Evolutionary conservation across 106 monocot species (phyloP).

Genomic region (Ottelia alismoides): DNA sequence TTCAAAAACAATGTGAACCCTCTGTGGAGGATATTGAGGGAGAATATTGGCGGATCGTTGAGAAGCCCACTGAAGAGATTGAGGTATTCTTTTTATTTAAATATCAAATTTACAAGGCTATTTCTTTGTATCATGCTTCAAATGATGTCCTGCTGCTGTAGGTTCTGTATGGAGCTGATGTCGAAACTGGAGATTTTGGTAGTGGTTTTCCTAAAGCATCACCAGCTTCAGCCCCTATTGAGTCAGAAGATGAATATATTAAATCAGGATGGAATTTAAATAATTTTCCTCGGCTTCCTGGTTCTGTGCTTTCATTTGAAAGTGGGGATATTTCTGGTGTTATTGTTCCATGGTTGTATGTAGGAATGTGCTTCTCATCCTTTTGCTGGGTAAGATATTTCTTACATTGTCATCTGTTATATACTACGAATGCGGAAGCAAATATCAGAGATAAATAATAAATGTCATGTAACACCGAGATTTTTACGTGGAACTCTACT

Average conservation of each 20-base stretch:
- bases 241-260: conserved; percentile 25
- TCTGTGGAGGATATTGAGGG: conserved; percentile 55
- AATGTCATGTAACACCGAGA: too few relatives aligned
- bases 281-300: conserved; percentile 69
- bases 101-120: neutral
- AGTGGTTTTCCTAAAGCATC: conserved; percentile 57
- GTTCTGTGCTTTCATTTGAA: conserved; percentile 56
- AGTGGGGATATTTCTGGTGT: conserved; percentile 77
- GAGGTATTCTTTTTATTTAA: conserved; percentile 24
- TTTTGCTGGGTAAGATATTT: too few relatives aligned
- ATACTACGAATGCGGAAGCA: too few relatives aligned
- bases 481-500: too few relatives aligned
- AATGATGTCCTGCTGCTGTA: conserved; percentile 6
- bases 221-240: conserved; percentile 8
- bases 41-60: conserved; percentile 75
- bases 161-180: conserved; percentile 79
- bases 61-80: conserved; percentile 70
- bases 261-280: conserved; percentile 84
- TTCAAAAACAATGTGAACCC: conserved; percentile 22
- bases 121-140: conserved; percentile 1
- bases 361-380: conserved; percentile 85
- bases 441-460: too few relatives aligned
- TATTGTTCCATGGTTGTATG: conserved; percentile 81
- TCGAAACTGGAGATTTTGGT: conserved; percentile 53
- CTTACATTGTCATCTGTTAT: too few relatives aligned